These are phyloP conservation scores for Nevesoporus exiguus DNA, from an alignment of 768 basidiomycete species.

Conservation along the genomic window DNA sequence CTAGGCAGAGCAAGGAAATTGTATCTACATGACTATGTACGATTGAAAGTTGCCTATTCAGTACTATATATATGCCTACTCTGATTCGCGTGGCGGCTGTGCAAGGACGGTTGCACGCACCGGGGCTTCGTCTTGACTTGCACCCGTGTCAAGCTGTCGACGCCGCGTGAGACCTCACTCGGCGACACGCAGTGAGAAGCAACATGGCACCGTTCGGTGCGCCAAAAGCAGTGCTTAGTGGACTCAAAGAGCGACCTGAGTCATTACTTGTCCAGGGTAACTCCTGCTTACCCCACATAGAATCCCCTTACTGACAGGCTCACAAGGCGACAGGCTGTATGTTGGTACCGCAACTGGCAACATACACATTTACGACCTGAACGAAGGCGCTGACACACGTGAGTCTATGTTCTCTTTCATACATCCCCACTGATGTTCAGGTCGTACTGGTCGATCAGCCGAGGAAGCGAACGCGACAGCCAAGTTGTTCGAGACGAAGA, in stretches of 20 bases:
- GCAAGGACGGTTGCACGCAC: background rate
- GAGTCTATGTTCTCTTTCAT: conserved; percentile 20
- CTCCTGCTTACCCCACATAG: background rate
- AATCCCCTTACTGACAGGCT: background rate
- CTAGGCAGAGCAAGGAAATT: background rate
- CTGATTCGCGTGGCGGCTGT: conserved; percentile 6
- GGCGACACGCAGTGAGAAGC: background rate
- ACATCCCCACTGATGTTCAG: conserved; percentile 18
- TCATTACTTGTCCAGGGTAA: conserved; percentile 32
- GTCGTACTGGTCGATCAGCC: conserved; percentile 1
- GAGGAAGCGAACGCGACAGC: conserved; percentile 3
- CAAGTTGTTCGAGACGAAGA: conserved; percentile 62
- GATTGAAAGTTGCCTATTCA: background rate
- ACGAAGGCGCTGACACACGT: conserved; percentile 41
- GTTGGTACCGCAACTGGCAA: conserved; percentile 58
- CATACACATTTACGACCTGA: conserved; percentile 49
- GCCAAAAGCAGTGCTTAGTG: conserved; percentile 24
- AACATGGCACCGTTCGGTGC: conserved; percentile 34
- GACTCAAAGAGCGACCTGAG: conserved; percentile 37
- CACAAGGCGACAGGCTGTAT: conserved; percentile 55
- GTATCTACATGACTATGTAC: background rate
- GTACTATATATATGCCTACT: background rate
- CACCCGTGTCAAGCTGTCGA: background rate
- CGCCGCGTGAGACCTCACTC: background rate
- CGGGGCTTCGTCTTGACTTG: background rate